These are phyloP conservation scores for Mycena floridula DNA, from an alignment of 768 basidiomycete species.

Conservation along the genomic window DNA sequence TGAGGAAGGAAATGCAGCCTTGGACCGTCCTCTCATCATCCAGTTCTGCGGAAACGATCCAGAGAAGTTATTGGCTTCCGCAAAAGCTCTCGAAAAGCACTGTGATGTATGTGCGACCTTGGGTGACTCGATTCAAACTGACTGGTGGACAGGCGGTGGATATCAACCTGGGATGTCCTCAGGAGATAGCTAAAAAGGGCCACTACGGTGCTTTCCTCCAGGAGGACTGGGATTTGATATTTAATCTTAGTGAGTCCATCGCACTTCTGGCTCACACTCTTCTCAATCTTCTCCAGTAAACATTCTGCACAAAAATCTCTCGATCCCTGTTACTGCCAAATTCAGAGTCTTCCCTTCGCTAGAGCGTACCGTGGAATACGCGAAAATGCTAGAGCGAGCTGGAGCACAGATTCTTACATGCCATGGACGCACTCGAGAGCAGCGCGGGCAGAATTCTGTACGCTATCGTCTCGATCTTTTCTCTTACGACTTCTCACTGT, in stretches of 20 bases:
- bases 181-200: conserved; percentile 87
- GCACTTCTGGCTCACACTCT: background rate
- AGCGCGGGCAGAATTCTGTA: conserved; percentile 80
- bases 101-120: no score
- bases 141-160: conserved; percentile 93
- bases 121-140: no score
- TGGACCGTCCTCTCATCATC: conserved; percentile 81
- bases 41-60: conserved; percentile 95
- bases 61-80: conserved; percentile 69
- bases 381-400: conserved; percentile 90
- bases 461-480: conserved; percentile 11
- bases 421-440: conserved; percentile 88
- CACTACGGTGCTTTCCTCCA: conserved; percentile 88
- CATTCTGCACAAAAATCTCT: conserved; percentile 75
- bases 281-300: conserved; percentile 54
- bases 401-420: conserved; percentile 95
- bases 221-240: conserved; percentile 92
- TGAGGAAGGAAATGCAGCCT: conserved; percentile 74
- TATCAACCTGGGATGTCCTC: conserved; percentile 91
- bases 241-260: conserved; percentile 56
- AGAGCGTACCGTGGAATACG: conserved; percentile 89
- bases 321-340: conserved; percentile 93
- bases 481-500: conserved; percentile 3
- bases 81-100: conserved; percentile 64
- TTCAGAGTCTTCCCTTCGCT: conserved; percentile 86